These are phyloP conservation scores for Chernovozyma sophiae-reginae DNA, from an alignment of 1,139 yeast species.

Conservation along the genomic window DNA sequence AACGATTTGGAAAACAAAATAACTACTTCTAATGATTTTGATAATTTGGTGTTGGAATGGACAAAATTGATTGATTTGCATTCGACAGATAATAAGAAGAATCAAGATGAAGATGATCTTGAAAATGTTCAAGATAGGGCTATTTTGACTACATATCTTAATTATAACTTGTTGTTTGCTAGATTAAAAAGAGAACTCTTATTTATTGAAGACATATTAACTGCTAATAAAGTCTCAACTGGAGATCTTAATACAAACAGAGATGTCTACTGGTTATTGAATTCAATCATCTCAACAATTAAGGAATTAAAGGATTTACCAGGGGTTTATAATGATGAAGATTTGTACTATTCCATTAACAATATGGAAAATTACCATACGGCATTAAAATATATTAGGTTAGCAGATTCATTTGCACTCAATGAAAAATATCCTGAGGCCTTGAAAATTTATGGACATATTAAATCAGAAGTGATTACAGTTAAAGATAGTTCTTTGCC, in stretches of 20 bases:
- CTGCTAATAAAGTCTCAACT: constrained; percentile 12
- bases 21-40: constrained; percentile 25
- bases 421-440: constrained; percentile 48
- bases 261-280: constrained; percentile 48
- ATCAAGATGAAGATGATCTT: constrained; percentile 42
- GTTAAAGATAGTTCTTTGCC: constrained; percentile 23
- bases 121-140: constrained; percentile 69
- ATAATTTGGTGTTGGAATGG: constrained; percentile 34
- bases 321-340: constrained; percentile 86
- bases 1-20: constrained; percentile 17
- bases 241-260: constrained; percentile 20
- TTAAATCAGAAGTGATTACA: constrained; percentile 21
- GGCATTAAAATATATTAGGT: constrained; percentile 36
- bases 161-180: constrained; percentile 61
- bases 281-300: constrained; percentile 44
- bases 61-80: constrained; percentile 42
- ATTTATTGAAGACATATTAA: constrained; percentile 34
- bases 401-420: constrained; percentile 50
- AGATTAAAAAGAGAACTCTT: constrained; percentile 69
- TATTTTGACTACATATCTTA: constrained; percentile 69
- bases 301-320: constrained; percentile 71
- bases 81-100: constrained; percentile 42
- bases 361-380: constrained; percentile 45
- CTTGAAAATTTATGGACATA: constrained; percentile 45
- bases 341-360: constrained; percentile 51